Percentiles rank a stretch among this genome's conserved stretches.
These are phyloP conservation scores for Sclerotinia sclerotiorum DNA, from an alignment of 2,329 filamentous ascomycete species.

Conservation along the genomic window DNA sequence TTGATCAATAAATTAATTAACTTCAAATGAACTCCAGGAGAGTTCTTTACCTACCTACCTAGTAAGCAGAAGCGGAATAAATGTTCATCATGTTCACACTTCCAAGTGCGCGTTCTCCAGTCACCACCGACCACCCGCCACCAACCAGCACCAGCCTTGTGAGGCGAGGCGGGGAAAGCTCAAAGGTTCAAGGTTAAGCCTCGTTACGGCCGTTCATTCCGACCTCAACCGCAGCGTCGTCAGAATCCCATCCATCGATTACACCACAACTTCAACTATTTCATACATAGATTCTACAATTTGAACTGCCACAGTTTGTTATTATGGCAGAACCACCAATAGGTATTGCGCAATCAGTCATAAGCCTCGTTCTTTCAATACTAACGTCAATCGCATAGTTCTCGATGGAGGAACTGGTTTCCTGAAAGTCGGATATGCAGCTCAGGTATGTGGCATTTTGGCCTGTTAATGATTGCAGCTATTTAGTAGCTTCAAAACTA, in stretches of 20 bases:
- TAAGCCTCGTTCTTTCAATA: neutral
- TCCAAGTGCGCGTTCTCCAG: neutral
- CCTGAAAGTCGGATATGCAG: conserved; percentile 98
- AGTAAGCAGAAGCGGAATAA: neutral
- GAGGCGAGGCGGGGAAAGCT: conserved; percentile 20
- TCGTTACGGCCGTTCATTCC: conserved; percentile 18
- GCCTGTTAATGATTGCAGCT: neutral
- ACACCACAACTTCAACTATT: conserved; percentile 23
- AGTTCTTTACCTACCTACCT: too few species aligned
- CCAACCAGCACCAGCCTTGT: neutral
- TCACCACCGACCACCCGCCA: neutral
- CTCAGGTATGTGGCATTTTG: conserved; percentile 57
- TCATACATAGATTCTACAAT: conserved; percentile 24
- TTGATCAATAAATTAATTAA: too few species aligned
- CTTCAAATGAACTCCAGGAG: neutral
- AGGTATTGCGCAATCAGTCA: conserved; percentile 32
- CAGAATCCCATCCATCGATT: conserved; percentile 26
- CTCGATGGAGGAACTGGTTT: conserved; percentile 99
- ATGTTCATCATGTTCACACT: too few species aligned
- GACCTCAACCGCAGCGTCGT: conserved; percentile 31
- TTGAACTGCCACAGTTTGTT: conserved; percentile 28
- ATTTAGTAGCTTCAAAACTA: conserved; percentile 15
- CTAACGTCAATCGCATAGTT: conserved; percentile 56
- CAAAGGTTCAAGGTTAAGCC: conserved; percentile 16
- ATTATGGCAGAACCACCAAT: conserved; percentile 43